Percentiles rank a stretch among this genome's conserved stretches.
phyloP scores from a whole-genome alignment of 2,329 filamentous ascomycete genomes.

The Aspergillus transmontanensis region DNA sequence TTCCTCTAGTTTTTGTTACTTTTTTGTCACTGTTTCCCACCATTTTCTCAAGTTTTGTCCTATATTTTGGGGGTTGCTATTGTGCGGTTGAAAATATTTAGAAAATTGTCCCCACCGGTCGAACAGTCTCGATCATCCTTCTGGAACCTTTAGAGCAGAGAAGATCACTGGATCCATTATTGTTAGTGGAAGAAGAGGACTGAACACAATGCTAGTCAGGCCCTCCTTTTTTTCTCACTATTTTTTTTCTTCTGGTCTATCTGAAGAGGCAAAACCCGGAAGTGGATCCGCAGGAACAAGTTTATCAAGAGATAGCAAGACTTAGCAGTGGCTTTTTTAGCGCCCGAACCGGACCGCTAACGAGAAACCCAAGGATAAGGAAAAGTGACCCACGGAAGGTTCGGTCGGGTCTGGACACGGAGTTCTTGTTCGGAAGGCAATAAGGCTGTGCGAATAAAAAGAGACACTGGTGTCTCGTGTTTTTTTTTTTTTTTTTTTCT shows the following conservation, averaged over 20 bases:
- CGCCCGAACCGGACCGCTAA: slow-evolving; percentile 20
- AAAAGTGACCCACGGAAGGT: slow-evolving; percentile 12
- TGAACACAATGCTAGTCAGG: not conserved
- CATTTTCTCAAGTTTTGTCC: not conserved
- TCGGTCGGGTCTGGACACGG: slow-evolving; percentile 13
- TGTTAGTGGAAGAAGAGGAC: slow-evolving; percentile 1
- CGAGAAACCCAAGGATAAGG: slow-evolving; percentile 6
- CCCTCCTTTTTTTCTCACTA: slow-evolving; percentile 1
- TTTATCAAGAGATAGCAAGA: slow-evolving; percentile 8
- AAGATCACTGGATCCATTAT: slow-evolving; percentile 7
- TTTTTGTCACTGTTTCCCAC: not conserved
- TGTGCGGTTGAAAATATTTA: not conserved
- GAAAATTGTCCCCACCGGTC: not conserved
- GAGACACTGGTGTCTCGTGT: not conserved
- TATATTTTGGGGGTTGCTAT: not conserved
- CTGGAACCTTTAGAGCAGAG: slow-evolving; percentile 16
- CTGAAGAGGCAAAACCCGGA: slow-evolving; percentile 14
- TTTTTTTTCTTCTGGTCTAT: slow-evolving; percentile 4
- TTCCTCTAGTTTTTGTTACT: not conserved
- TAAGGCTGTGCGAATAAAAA: slow-evolving; percentile 8
- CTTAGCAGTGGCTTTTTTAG: slow-evolving; percentile 13
- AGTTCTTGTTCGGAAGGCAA: not conserved
- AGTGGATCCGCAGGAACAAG: slow-evolving; percentile 16
- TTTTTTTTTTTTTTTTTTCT: not conserved
- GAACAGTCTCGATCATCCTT: slow-evolving; percentile 18